Evolutionary conservation across 1,139 yeast species (phyloP).

Genomic region (Debaryomycetaceae sp.): DNA sequence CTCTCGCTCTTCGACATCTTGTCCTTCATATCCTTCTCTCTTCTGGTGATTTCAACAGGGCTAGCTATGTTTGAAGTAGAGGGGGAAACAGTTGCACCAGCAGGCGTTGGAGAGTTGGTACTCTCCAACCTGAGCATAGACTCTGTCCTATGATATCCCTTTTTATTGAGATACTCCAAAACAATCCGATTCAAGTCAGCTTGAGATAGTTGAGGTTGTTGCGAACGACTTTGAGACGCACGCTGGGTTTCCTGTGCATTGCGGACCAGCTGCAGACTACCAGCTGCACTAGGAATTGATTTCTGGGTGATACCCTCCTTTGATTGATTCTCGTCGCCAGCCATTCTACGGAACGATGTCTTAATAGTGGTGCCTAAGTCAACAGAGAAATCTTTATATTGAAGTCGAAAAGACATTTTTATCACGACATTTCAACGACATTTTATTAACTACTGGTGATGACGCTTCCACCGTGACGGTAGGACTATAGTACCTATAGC

Average conservation of each 20-base stretch:
- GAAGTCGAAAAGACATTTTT: background rate
- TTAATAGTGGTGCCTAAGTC: background rate
- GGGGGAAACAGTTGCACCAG: conserved; percentile 49
- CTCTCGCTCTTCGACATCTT: conserved; percentile 26
- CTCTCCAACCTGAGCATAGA: conserved; percentile 90
- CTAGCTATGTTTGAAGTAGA: conserved; percentile 38
- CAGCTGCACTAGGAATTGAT: conserved; percentile 1
- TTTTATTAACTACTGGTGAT: too few relatives aligned
- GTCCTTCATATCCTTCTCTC: conserved; percentile 28
- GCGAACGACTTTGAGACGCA: conserved; percentile 9
- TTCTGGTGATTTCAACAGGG: conserved; percentile 30
- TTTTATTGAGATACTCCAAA: conserved; percentile 84
- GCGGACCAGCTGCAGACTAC: conserved; percentile 5
- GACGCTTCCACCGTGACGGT: too few relatives aligned
- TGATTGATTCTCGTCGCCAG: conserved; percentile 8
- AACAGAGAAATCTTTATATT: background rate
- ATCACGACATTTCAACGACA: too few relatives aligned
- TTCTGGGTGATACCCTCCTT: conserved; percentile 5
- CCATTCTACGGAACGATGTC: conserved; percentile 1
- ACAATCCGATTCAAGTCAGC: conserved; percentile 89
- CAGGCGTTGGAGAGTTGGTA: conserved; percentile 61
- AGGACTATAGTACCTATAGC: too few relatives aligned
- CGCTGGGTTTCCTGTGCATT: conserved; percentile 2
- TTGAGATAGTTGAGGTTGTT: conserved; percentile 47
- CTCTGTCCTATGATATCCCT: conserved; percentile 92